Conservation (phyloP, 2,329 filamentous ascomycete genomes). For the Blumeria hordei region DNA sequence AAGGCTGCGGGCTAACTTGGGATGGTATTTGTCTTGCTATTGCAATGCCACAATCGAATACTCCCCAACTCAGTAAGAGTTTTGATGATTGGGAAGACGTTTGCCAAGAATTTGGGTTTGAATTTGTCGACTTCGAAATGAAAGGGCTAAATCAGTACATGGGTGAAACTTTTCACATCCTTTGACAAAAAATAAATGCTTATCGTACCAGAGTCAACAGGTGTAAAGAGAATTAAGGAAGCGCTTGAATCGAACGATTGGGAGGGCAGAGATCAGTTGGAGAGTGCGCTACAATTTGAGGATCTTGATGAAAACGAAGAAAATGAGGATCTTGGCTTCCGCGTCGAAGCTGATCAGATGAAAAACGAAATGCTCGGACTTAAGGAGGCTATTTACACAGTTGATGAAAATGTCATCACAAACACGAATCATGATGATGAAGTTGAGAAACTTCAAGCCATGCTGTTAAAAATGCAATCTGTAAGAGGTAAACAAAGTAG, state of each 20-base stretch:
- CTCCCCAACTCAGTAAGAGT: constrained; percentile 16
- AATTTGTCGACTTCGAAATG: constrained; percentile 32
- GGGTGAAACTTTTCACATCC: constrained; percentile 18
- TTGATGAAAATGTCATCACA: constrained; percentile 4
- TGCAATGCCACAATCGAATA: constrained; percentile 20
- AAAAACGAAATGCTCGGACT: constrained; percentile 17
- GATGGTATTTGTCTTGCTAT: constrained; percentile 38
- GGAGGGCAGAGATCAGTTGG: constrained; percentile 19
- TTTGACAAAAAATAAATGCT: background rate
- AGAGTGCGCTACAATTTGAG: constrained; percentile 14
- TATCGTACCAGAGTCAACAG: constrained; percentile 25
- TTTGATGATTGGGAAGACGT: constrained; percentile 35
- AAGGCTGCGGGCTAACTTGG: constrained; percentile 36
- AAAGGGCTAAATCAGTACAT: constrained; percentile 31
- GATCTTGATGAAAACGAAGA: constrained; percentile 17
- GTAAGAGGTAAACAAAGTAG: constrained; percentile 17
- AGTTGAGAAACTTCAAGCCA: constrained; percentile 32
- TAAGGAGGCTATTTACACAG: constrained; percentile 14
- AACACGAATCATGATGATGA: constrained; percentile 17
- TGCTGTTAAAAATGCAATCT: constrained; percentile 40
- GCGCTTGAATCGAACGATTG: constrained; percentile 44
- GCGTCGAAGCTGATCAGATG: constrained; percentile 15
- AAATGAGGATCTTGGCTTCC: constrained; percentile 12
- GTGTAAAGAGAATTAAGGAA: constrained; percentile 32
- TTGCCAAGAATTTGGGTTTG: constrained; percentile 30